A percentile compares a stretch with the other conserved stretches of the same genome.
phyloP scores from a whole-genome alignment of 2,329 filamentous ascomycete species.

The Endocalyx cinctus region DNA sequence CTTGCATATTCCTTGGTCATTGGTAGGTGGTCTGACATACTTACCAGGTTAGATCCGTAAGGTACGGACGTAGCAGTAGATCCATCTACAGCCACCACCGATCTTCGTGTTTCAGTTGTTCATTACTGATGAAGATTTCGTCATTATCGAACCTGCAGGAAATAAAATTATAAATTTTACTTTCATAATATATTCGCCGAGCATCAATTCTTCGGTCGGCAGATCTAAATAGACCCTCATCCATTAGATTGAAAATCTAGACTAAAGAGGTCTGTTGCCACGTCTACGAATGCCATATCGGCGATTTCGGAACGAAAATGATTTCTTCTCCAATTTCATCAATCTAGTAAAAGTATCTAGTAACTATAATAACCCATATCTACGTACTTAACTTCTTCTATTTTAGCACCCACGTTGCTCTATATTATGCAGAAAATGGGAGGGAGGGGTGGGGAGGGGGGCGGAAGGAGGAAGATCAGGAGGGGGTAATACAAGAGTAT shows the following conservation, averaged over 20 bases:
- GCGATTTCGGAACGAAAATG: not conserved
- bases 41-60: constrained; percentile 20
- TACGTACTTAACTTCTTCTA: no score
- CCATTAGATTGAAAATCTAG: constrained; percentile 1
- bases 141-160: constrained; percentile 13
- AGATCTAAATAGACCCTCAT: not conserved
- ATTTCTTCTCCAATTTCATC: no score
- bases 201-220: not conserved
- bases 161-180: constrained; percentile 1
- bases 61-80: constrained; percentile 26
- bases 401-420: no score
- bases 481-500: no score
- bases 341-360: no score
- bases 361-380: no score
- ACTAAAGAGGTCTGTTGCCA: no score
- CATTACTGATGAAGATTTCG: constrained; percentile 17
- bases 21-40: constrained; percentile 6
- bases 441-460: no score
- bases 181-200: not conserved
- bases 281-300: constrained; percentile 1
- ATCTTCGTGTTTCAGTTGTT: constrained; percentile 21
- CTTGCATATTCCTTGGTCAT: constrained; percentile 15
- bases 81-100: constrained; percentile 25
- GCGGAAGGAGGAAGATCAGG: no score
- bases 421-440: no score